Conservation (phyloP, 805 yeast genomes). For the Candida silvicultrix region DNA sequence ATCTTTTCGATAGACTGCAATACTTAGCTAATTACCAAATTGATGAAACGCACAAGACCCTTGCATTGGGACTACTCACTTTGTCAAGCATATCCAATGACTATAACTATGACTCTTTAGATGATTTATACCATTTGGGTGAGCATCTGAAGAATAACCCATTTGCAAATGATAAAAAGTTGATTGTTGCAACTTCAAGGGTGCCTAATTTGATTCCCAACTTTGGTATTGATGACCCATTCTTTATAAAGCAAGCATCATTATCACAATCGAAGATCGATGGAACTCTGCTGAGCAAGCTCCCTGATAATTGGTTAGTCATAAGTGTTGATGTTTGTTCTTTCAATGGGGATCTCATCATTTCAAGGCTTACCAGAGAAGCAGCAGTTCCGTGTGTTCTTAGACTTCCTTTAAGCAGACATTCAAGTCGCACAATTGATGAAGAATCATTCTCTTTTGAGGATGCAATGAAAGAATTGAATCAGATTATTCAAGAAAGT, state of each 20-base stretch:
- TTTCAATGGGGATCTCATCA: constrained; percentile 47
- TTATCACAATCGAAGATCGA: neutral
- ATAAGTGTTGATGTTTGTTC: constrained; percentile 57
- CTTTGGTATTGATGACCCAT: constrained; percentile 7
- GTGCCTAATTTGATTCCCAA: constrained; percentile 11
- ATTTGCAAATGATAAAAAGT: constrained; percentile 19
- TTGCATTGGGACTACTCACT: constrained; percentile 18
- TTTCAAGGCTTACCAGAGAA: constrained; percentile 37
- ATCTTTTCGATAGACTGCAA: constrained; percentile 11
- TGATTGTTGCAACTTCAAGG: constrained; percentile 14
- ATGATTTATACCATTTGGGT: constrained; percentile 18
- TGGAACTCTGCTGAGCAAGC: constrained; percentile 6
- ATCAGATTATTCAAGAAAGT: constrained; percentile 51
- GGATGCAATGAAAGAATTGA: constrained; percentile 40
- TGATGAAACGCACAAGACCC: constrained; percentile 18
- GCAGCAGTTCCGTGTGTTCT: constrained; percentile 36
- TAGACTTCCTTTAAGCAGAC: constrained; percentile 55
- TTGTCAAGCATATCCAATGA: constrained; percentile 20
- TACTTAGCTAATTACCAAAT: constrained; percentile 22
- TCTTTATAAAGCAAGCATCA: constrained; percentile 3
- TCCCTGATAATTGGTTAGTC: constrained; percentile 49
- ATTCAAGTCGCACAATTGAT: constrained; percentile 36
- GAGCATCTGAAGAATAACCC: constrained; percentile 22
- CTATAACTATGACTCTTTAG: constrained; percentile 12
- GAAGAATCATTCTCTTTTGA: constrained; percentile 35